phyloP scores from a whole-genome alignment of 2,329 filamentous ascomycete species.

The Arthrocladium fulminans region DNA sequence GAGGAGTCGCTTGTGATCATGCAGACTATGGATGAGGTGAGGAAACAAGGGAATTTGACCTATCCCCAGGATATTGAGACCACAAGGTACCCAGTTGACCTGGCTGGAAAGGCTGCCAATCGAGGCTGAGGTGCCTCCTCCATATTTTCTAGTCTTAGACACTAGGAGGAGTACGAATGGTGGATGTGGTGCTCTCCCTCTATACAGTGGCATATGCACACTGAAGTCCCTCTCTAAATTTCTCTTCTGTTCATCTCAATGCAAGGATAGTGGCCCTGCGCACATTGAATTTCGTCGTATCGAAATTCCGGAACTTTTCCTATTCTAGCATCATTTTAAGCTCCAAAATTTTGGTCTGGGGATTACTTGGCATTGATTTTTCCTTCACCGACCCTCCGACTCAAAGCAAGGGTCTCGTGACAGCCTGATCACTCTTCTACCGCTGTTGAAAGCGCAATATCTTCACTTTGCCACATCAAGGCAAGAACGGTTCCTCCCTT shows the following conservation, averaged over 20 bases:
- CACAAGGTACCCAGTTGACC: slow-evolving; percentile 43
- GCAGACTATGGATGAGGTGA: slow-evolving; percentile 68
- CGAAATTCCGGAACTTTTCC: neutral
- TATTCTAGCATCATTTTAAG: neutral
- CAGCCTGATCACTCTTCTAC: neutral
- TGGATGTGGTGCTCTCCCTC: too few species aligned
- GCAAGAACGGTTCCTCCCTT: neutral
- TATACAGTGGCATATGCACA: too few species aligned
- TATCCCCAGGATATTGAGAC: slow-evolving; percentile 62
- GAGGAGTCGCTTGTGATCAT: slow-evolving; percentile 77
- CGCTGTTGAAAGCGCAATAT: too few species aligned
- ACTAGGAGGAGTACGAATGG: neutral
- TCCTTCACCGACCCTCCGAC: slow-evolving; percentile 8
- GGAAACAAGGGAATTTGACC: slow-evolving; percentile 52
- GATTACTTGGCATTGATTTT: slow-evolving; percentile 5
- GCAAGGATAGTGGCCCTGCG: neutral
- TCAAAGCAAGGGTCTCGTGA: slow-evolving; percentile 1
- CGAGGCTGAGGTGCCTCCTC: neutral
- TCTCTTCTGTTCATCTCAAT: too few species aligned
- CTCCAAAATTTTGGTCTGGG: neutral
- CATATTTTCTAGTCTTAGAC: too few species aligned
- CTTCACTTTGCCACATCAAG: neutral
- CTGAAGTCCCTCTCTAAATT: too few species aligned
- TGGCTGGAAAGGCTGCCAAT: slow-evolving; percentile 21
- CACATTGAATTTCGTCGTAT: too few species aligned